phyloP scores from a whole-genome alignment of 148 eudicot genomes.

The Silene latifolia region DNA sequence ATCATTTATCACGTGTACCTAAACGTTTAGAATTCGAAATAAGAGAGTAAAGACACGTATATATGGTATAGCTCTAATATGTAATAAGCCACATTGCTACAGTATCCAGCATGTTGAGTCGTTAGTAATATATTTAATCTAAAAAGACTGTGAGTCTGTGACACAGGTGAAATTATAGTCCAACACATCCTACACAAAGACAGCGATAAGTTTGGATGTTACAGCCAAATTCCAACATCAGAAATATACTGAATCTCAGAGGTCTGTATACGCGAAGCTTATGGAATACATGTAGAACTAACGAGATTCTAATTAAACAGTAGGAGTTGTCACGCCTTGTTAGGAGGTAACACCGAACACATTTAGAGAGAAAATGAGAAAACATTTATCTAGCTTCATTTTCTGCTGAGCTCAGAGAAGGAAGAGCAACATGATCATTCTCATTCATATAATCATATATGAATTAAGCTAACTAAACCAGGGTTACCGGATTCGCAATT shows the following conservation, averaged over 20 bases:
- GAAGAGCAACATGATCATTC: background rate
- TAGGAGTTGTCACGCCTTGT: background rate
- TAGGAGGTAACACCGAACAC: background rate
- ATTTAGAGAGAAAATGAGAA: background rate
- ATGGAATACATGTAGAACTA: background rate
- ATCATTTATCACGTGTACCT: background rate
- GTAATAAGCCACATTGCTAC: too few relatives aligned
- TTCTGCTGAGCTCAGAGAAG: background rate
- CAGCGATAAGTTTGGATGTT: background rate
- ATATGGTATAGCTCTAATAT: background rate
- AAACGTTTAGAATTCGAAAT: background rate
- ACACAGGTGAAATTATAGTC: too few relatives aligned
- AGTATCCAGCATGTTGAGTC: background rate
- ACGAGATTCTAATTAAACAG: background rate
- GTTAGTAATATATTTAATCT: too few relatives aligned
- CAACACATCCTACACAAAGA: background rate
- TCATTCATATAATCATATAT: background rate
- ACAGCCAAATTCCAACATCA: background rate
- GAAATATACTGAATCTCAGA: background rate
- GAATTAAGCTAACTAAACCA: too few relatives aligned
- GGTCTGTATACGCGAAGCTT: background rate
- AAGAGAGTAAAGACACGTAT: background rate
- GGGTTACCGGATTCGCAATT: too few relatives aligned
- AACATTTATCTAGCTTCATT: background rate
- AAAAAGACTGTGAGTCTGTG: too few relatives aligned